phyloP scores from a whole-genome alignment of 2,329 filamentous ascomycete genomes.

The Ophiocordyceps camponoti-rufipedis region DNA sequence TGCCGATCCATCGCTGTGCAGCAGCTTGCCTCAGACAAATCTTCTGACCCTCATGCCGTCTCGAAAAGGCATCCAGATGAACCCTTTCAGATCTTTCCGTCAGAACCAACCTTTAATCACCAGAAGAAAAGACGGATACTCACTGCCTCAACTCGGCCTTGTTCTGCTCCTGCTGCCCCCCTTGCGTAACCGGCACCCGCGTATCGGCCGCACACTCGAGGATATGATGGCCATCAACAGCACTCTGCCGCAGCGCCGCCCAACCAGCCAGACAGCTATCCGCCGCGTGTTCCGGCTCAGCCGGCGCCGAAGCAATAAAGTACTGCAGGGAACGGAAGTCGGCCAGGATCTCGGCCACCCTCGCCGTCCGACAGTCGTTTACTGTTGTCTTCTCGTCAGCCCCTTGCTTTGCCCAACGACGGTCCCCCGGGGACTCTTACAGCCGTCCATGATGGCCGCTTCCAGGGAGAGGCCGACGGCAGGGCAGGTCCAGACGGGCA shows the following conservation, averaged over 20 bases:
- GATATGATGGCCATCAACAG: slow-evolving; percentile 44
- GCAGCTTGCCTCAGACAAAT: slow-evolving; percentile 43
- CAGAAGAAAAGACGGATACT: slow-evolving; percentile 7
- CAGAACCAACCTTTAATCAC: too few species aligned
- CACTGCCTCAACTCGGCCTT: slow-evolving; percentile 47
- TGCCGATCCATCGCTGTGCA: slow-evolving; percentile 39
- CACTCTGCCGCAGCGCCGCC: slow-evolving; percentile 42
- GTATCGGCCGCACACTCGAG: slow-evolving; percentile 46
- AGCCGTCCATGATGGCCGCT: slow-evolving; percentile 9
- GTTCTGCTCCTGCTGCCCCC: slow-evolving; percentile 37
- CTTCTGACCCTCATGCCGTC: slow-evolving; percentile 45
- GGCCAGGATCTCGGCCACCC: slow-evolving; percentile 42
- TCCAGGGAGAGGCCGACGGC: neutral
- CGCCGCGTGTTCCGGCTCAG: slow-evolving; percentile 32
- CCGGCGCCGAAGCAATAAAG: slow-evolving; percentile 38
- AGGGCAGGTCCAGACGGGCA: neutral
- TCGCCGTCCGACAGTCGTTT: slow-evolving; percentile 38
- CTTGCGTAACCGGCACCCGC: slow-evolving; percentile 31
- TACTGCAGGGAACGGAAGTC: slow-evolving; percentile 45
- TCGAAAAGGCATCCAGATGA: slow-evolving; percentile 38
- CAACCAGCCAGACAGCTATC: slow-evolving; percentile 48
- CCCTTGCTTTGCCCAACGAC: neutral
- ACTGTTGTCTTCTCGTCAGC: slow-evolving; percentile 20
- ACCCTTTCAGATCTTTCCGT: slow-evolving; percentile 21
- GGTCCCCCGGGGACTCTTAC: too few species aligned